Conservation (phyloP, 2,329 filamentous ascomycete species). For the Ophiostoma tasmaniense region DNA sequence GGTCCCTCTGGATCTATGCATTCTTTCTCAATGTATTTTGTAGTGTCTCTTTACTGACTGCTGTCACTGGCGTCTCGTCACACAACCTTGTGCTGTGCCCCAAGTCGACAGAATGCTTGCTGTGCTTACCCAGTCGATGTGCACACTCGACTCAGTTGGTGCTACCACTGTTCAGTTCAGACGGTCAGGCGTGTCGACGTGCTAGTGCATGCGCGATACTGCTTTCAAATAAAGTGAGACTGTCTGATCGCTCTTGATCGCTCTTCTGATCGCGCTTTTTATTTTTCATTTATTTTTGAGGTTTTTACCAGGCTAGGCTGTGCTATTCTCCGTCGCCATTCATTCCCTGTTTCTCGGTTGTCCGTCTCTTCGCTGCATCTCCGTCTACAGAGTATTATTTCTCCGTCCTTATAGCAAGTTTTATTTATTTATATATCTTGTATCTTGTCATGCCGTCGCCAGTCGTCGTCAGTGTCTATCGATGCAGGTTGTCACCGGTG, state of each 20-base stretch:
- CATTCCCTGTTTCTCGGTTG: not conserved
- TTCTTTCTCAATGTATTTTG: no score
- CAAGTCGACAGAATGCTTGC: not conserved
- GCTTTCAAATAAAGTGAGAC: not conserved
- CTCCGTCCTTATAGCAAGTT: no score
- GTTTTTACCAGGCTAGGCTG: no score
- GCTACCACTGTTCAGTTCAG: no score
- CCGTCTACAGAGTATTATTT: not conserved
- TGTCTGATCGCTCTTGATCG: not conserved
- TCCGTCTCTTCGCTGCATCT: not conserved
- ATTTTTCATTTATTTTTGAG: no score
- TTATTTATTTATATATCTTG: no score
- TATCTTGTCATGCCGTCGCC: not conserved
- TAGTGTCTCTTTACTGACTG: not conserved
- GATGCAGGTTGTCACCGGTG: not conserved
- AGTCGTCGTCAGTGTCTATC: no score
- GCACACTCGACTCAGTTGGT: no score
- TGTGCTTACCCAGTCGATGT: no score
- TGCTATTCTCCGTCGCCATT: no score
- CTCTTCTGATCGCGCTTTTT: no score
- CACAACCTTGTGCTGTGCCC: not conserved
- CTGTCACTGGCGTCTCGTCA: not conserved
- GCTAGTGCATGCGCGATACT: not conserved
- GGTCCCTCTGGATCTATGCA: not conserved
- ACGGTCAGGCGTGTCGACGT: no score